Percentiles rank a stretch among this genome's conserved stretches.
Conservation (phyloP, 345 rosid genomes). For the Citrus glauca region DNA sequence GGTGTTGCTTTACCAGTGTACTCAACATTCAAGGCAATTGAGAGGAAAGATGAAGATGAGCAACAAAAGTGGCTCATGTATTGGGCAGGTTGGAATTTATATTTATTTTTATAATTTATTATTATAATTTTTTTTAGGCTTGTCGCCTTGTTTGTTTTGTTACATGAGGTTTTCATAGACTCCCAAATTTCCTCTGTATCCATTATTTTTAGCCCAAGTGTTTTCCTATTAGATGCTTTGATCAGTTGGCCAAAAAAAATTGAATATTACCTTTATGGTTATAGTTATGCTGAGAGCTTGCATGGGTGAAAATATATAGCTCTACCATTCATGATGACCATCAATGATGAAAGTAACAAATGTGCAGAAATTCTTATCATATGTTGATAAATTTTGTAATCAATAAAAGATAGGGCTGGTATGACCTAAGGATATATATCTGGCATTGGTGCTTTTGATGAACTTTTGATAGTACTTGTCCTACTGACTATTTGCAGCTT, state of each 20-base stretch:
- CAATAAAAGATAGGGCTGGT: neutral
- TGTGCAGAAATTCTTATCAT: too few relatives aligned
- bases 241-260: neutral
- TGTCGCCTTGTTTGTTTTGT: neutral
- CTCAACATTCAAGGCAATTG: constrained; percentile 49
- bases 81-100: constrained; percentile 32
- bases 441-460: neutral
- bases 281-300: too few relatives aligned
- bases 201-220: neutral
- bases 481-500: constrained; percentile 37
- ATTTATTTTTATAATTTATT: too few relatives aligned
- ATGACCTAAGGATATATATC: neutral
- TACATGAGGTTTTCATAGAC: neutral
- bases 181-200: neutral
- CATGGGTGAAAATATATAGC: too few relatives aligned
- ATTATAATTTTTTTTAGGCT: neutral
- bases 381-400: too few relatives aligned
- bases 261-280: neutral
- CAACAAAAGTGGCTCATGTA: constrained; percentile 37
- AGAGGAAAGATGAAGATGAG: constrained; percentile 28
- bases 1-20: constrained; percentile 43
- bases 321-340: too few relatives aligned
- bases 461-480: neutral
- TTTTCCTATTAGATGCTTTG: neutral
- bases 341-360: too few relatives aligned